phyloP scores from a whole-genome alignment of 75 land plant genomes.

The Pinus tabuliformis region DNA sequence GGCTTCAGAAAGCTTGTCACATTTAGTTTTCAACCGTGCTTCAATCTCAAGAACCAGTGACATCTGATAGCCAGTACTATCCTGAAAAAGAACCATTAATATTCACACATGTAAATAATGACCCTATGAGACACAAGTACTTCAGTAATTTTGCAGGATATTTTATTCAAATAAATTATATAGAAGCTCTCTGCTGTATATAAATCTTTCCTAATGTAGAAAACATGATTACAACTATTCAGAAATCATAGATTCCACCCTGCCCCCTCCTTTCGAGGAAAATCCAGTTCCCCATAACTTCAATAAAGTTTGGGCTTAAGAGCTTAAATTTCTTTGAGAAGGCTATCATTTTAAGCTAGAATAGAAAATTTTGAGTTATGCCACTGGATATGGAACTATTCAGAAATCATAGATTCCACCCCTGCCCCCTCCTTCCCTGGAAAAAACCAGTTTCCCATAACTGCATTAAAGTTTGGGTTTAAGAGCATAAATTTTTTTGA shows the following conservation, averaged over 20 bases:
- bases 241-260: background rate
- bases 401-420: background rate
- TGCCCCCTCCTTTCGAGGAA: no score
- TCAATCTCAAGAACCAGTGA: slow-evolving; percentile 77
- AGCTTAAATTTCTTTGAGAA: background rate
- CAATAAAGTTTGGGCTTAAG: background rate
- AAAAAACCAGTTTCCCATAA: background rate
- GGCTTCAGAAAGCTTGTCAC: slow-evolving; percentile 72
- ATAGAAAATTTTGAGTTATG: background rate
- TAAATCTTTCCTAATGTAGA: background rate
- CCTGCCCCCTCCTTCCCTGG: no score
- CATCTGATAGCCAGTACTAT: slow-evolving; percentile 77
- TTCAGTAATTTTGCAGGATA: background rate
- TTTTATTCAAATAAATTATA: background rate
- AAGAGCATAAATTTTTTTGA: background rate
- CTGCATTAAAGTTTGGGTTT: background rate
- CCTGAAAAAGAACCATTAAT: slow-evolving; percentile 35
- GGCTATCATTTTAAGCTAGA: background rate
- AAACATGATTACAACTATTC: background rate
- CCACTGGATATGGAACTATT: no score
- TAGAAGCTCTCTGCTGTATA: background rate
- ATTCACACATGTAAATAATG: background rate
- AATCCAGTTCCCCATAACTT: background rate
- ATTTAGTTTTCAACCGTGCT: slow-evolving; percentile 67
- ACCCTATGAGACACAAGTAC: no score